phyloP scores from a whole-genome alignment of 441 rosid species.

The Arabidopsis hybrid region DNA sequence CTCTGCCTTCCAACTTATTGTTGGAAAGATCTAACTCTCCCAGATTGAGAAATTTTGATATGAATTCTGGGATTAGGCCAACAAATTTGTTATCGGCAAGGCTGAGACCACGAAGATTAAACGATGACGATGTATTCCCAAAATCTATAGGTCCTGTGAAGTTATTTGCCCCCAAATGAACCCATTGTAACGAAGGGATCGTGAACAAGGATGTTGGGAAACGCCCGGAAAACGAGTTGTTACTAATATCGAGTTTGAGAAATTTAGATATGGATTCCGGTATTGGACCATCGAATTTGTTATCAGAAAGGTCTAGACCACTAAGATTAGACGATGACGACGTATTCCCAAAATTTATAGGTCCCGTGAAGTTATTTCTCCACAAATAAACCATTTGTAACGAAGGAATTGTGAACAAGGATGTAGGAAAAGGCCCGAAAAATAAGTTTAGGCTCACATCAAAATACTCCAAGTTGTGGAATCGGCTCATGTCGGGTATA shows the following conservation, averaged over 20 bases:
- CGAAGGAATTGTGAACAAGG: not conserved
- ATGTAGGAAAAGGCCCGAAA: not conserved
- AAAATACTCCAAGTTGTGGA: not conserved
- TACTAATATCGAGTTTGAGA: not conserved
- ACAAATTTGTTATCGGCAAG: not conserved
- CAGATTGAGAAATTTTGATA: not conserved
- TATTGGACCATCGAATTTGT: not conserved
- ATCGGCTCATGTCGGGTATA: not conserved
- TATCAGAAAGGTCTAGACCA: not conserved
- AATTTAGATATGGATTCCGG: not conserved
- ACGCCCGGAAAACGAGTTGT: not conserved
- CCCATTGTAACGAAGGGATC: not conserved
- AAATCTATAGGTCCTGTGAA: not conserved
- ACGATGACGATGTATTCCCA: not conserved
- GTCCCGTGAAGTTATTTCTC: not conserved
- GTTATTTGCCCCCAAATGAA: rapidly evolving
- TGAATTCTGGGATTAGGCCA: not conserved
- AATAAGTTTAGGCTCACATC: too few relatives aligned
- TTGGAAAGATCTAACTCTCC: not conserved
- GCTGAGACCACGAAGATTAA: rapidly evolving
- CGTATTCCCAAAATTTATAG: not conserved
- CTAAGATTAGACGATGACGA: not conserved
- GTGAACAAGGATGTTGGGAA: not conserved
- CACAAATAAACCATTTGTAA: not conserved
- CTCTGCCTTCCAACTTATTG: not conserved